Evolutionary conservation across 1,284 basidiomycete genomes (phyloP).

Genomic region (Nidula niveotomentosa): DNA sequence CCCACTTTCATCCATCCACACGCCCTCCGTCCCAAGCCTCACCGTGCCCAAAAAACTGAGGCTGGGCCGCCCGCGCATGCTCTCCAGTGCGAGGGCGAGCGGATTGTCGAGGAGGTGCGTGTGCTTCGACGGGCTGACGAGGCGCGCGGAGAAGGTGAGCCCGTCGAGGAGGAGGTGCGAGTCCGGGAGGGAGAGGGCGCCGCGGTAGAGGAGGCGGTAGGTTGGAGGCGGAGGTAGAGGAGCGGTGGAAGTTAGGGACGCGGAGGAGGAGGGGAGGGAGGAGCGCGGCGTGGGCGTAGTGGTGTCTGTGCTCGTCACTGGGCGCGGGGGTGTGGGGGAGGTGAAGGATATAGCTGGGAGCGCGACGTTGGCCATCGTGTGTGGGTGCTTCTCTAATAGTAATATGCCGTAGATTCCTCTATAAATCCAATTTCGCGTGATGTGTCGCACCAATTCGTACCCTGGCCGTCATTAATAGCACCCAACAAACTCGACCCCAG

Average conservation of each 20-base stretch:
- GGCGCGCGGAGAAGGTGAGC: constrained; percentile 59
- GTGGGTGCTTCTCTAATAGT: too few species aligned
- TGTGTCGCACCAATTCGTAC: too few species aligned
- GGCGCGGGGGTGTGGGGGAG: constrained; percentile 3
- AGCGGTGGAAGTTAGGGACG: not conserved
- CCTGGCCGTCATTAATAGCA: not conserved
- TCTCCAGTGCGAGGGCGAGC: constrained; percentile 71
- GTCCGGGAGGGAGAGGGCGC: constrained; percentile 72
- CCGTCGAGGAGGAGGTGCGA: constrained; percentile 73
- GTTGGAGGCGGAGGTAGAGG: constrained; percentile 1
- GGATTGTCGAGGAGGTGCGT: constrained; percentile 60
- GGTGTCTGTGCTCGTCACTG: not conserved
- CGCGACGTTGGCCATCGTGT: not conserved
- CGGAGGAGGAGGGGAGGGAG: not conserved
- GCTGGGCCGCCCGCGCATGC: constrained; percentile 74
- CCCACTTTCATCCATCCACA: constrained; percentile 60
- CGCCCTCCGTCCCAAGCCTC: constrained; percentile 37
- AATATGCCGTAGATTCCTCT: too few species aligned
- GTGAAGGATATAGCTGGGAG: constrained; percentile 2
- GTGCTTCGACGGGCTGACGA: constrained; percentile 37
- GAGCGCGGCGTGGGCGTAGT: not conserved
- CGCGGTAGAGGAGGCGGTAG: constrained; percentile 71
- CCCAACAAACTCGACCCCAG: not conserved
- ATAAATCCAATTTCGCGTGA: too few species aligned
- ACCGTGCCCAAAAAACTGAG: constrained; percentile 58